A percentile compares a stretch with the other conserved stretches of the same genome.
Conservation (phyloP, 768 basidiomycete genomes). For the Naematelia encephala region DNA sequence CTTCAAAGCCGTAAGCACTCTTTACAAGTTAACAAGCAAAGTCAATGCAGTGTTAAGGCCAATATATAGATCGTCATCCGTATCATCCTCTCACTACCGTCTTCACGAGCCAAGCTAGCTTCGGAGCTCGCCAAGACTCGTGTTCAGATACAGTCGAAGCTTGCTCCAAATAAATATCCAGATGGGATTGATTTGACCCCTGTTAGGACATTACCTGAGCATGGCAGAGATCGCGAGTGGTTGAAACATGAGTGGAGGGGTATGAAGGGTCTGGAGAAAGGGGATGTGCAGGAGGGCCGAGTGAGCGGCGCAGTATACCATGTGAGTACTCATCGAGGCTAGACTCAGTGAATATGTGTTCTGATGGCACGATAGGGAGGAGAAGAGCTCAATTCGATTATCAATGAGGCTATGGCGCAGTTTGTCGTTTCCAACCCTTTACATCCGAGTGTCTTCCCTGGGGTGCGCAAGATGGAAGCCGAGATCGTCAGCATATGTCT, state of each 20-base stretch:
- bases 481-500: constrained; percentile 87
- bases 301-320: constrained; percentile 50
- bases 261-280: constrained; percentile 42
- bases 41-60: neutral
- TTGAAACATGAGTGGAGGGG: constrained; percentile 41
- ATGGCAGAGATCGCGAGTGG: constrained; percentile 42
- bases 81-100: constrained; percentile 43
- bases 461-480: constrained; percentile 90
- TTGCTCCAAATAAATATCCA: constrained; percentile 35
- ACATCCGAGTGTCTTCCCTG: constrained; percentile 88
- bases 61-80: constrained; percentile 21
- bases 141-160: constrained; percentile 31
- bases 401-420: constrained; percentile 73
- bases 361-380: constrained; percentile 57
- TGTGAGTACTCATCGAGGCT: constrained; percentile 23
- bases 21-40: neutral
- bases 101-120: constrained; percentile 30
- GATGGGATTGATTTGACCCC: constrained; percentile 28
- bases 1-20: constrained; percentile 23
- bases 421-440: constrained; percentile 86
- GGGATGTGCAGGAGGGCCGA: constrained; percentile 40
- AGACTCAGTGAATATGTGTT: neutral
- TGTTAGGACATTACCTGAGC: constrained; percentile 28
- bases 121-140: constrained; percentile 36
- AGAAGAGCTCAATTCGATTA: constrained; percentile 70